phyloP scores from a whole-genome alignment of 495 filamentous ascomycete species.

The Annulohypoxylon nitens region DNA sequence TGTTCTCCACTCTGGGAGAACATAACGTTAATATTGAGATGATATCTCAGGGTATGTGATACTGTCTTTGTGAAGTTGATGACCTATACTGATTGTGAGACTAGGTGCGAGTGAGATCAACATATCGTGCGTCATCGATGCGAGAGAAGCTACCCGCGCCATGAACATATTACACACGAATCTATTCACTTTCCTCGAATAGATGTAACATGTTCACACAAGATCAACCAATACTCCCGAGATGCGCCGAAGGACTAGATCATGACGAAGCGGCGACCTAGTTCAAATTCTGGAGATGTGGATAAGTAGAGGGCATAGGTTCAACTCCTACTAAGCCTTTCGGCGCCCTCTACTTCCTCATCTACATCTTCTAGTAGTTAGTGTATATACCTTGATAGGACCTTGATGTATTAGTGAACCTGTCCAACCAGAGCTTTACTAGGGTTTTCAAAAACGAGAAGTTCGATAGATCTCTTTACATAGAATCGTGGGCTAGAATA shows the following conservation, averaged over 20 bases:
- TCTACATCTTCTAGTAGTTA: too few species aligned
- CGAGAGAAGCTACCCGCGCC: constrained; percentile 87
- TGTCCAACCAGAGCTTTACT: neutral
- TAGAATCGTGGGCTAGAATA: neutral
- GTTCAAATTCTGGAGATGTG: too few species aligned
- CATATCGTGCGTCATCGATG: constrained; percentile 96
- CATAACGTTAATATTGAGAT: constrained; percentile 94
- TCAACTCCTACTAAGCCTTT: too few species aligned
- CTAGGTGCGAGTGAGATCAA: constrained; percentile 97
- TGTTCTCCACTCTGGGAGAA: constrained; percentile 91
- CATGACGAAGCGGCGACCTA: neutral
- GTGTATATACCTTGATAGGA: neutral
- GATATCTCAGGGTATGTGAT: constrained; percentile 88
- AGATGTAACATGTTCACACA: constrained; percentile 6
- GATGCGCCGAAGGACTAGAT: neutral
- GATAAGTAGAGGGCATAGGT: too few species aligned
- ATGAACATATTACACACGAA: constrained; percentile 95
- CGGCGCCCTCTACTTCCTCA: too few species aligned
- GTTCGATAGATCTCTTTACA: neutral
- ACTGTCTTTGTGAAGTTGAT: too few species aligned
- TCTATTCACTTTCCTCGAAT: constrained; percentile 78
- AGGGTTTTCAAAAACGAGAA: neutral
- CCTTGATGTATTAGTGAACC: constrained; percentile 2
- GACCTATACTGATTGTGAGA: constrained; percentile 42
- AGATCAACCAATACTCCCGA: neutral